phyloP scores from a whole-genome alignment of 2,329 filamentous ascomycete species.

The Ceratocystis colombiana region DNA sequence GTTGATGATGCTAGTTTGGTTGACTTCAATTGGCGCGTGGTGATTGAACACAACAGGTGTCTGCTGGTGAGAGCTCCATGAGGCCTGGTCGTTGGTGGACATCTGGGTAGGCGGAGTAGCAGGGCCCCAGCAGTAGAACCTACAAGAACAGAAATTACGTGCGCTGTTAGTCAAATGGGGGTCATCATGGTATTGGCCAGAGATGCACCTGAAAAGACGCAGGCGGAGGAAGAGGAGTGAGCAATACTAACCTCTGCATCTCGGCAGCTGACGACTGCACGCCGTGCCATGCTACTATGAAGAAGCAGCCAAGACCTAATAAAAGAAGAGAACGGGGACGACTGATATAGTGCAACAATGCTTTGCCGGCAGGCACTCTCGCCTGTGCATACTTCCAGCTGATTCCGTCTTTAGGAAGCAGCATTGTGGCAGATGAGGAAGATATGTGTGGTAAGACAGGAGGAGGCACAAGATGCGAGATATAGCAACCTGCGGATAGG shows the following conservation, averaged over 20 bases:
- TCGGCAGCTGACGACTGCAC: conserved; percentile 70
- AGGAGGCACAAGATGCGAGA: neutral
- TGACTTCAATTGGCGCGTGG: conserved; percentile 77
- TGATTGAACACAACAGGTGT: conserved; percentile 96
- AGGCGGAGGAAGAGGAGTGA: neutral
- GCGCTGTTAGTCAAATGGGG: conserved; percentile 5
- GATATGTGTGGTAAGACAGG: neutral
- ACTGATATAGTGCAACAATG: conserved; percentile 59
- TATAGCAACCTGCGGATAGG: neutral
- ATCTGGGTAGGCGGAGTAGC: conserved; percentile 94
- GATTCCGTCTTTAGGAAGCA: conserved; percentile 80
- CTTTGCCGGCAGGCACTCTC: conserved; percentile 65
- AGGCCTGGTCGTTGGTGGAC: conserved; percentile 77
- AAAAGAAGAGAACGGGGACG: conserved; percentile 68
- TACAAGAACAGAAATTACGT: conserved; percentile 34
- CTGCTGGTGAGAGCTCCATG: conserved; percentile 79
- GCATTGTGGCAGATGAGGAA: conserved; percentile 48
- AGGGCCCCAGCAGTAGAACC: conserved; percentile 96
- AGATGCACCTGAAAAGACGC: neutral
- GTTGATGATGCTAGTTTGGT: conserved; percentile 65
- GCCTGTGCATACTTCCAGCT: conserved; percentile 86
- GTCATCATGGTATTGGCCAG: neutral
- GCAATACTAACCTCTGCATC: conserved; percentile 67
- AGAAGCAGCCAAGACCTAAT: conserved; percentile 56
- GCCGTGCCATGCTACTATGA: conserved; percentile 80